Conservation (phyloP, 768 basidiomycete species). For the Cystobasidium onofrii region DNA sequence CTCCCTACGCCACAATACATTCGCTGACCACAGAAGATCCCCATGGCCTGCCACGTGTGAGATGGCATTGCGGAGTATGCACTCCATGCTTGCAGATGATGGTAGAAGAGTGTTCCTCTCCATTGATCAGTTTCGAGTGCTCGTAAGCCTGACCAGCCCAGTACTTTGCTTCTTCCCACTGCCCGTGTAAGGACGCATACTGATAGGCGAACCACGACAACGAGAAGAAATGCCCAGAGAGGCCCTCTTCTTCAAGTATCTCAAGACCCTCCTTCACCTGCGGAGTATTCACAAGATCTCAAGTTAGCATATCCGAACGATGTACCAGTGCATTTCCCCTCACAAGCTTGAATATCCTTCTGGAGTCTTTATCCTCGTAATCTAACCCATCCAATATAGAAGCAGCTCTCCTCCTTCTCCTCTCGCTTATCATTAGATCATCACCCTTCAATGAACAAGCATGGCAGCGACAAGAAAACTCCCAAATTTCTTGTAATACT, state of each 20-base stretch:
- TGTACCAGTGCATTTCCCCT: neutral
- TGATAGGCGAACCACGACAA: neutral
- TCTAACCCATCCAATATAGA: neutral
- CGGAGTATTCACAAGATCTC: no score
- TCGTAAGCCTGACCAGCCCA: neutral
- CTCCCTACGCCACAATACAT: neutral
- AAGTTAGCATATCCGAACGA: no score
- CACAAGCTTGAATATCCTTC: neutral
- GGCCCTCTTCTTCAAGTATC: neutral
- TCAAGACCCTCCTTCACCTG: neutral
- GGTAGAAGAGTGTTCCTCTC: neutral
- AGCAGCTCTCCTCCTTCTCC: neutral
- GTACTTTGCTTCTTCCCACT: neutral
- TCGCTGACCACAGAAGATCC: neutral
- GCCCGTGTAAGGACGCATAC: neutral
- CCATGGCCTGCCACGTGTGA: neutral
- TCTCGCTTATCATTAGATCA: neutral
- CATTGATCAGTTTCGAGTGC: neutral
- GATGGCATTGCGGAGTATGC: neutral
- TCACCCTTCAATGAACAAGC: neutral
- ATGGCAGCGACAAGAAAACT: constrained; percentile 1
- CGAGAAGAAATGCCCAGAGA: neutral
- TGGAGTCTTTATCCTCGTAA: neutral
- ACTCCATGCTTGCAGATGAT: neutral
- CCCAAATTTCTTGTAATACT: neutral